Percentiles rank a stretch among this genome's conserved stretches.
These are phyloP conservation scores for Hortiboletus campestris DNA, from an alignment of 768 basidiomycete species.

Conservation along the genomic window DNA sequence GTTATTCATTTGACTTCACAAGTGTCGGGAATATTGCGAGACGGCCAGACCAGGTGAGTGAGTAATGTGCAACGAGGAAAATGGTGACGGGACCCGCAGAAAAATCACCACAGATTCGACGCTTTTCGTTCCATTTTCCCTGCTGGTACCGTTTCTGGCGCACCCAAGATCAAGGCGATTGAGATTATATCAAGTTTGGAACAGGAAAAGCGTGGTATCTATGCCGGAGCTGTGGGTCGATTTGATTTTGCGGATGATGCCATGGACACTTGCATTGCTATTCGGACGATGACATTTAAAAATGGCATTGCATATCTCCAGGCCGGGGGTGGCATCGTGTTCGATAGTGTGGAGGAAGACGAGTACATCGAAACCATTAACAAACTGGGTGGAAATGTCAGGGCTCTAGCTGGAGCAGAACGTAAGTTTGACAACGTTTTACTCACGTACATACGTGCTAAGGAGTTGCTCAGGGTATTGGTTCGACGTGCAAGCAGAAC, in stretches of 20 bases:
- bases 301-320: slow-evolving; percentile 88
- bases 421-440: slow-evolving; percentile 48
- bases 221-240: slow-evolving; percentile 96
- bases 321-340: slow-evolving; percentile 97
- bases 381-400: slow-evolving; percentile 85
- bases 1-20: slow-evolving; percentile 97
- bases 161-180: slow-evolving; percentile 98
- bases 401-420: slow-evolving; percentile 85
- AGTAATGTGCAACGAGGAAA: slow-evolving; percentile 5
- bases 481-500: slow-evolving; percentile 59
- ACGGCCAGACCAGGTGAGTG: slow-evolving; percentile 74
- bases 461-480: slow-evolving; percentile 55
- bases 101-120: slow-evolving; percentile 66
- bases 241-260: slow-evolving; percentile 94
- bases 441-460: slow-evolving; percentile 9
- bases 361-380: slow-evolving; percentile 96
- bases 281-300: slow-evolving; percentile 97
- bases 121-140: slow-evolving; percentile 99
- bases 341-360: slow-evolving; percentile 96
- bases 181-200: slow-evolving; percentile 88
- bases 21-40: slow-evolving; percentile 82
- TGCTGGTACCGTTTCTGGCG: slow-evolving; percentile 97
- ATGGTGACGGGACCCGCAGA: slow-evolving; percentile 3
- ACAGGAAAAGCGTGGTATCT: slow-evolving; percentile 86
- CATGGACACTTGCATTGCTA: slow-evolving; percentile 99